These are phyloP conservation scores for Oenanthe javanica DNA, from an alignment of 140 eudicot species.

Conservation along the genomic window DNA sequence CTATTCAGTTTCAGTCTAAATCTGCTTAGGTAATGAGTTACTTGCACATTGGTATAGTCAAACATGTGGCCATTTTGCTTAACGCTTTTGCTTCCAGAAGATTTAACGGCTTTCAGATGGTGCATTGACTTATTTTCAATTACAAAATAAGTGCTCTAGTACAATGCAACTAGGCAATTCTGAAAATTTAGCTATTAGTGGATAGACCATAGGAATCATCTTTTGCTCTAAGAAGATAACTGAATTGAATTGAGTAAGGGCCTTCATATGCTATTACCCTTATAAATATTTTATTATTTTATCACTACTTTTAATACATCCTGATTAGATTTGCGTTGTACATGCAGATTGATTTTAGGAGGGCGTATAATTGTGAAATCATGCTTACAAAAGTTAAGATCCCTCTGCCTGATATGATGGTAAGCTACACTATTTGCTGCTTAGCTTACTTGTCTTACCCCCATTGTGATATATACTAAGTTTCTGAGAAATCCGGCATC, in stretches of 20 bases:
- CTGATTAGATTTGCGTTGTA: constrained; percentile 3
- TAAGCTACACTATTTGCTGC: constrained; percentile 27
- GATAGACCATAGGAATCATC: neutral
- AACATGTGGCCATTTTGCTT: neutral
- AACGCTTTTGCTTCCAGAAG: neutral
- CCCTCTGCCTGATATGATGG: constrained; percentile 82
- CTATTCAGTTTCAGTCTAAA: neutral
- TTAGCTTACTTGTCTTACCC: neutral
- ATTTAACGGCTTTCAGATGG: neutral
- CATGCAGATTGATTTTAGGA: constrained; percentile 77
- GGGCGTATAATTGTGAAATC: constrained; percentile 93
- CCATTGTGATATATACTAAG: neutral
- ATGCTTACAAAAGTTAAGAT: constrained; percentile 94
- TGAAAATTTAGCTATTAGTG: neutral
- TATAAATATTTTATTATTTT: neutral
- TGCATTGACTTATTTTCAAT: neutral
- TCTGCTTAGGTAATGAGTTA: neutral
- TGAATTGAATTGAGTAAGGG: neutral
- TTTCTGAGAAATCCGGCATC: neutral
- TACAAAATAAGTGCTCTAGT: neutral
- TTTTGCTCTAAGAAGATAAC: neutral
- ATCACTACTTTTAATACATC: neutral
- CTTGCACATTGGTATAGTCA: neutral
- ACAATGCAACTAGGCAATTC: neutral
- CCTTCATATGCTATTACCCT: neutral